Evolutionary conservation across 1,139 yeast genomes (phyloP).

Genomic region (Diutina ranongensis): DNA sequence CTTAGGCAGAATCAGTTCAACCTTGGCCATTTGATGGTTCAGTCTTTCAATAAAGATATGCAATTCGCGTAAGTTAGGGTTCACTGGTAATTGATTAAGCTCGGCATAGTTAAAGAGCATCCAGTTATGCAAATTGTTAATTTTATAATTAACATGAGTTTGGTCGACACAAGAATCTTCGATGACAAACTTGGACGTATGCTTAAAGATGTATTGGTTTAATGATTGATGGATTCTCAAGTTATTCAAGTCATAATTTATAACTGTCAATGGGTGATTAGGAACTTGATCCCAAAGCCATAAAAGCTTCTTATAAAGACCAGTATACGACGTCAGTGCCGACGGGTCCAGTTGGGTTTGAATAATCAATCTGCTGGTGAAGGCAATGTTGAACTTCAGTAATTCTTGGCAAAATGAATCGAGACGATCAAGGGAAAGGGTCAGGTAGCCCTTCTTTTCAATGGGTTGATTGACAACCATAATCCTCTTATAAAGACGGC

Average conservation of each 20-base stretch:
- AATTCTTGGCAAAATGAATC: conserved; percentile 11
- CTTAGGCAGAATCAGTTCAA: conserved; percentile 1
- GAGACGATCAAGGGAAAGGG: conserved; percentile 10
- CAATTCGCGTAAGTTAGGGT: conserved; percentile 13
- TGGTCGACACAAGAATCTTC: conserved; percentile 8
- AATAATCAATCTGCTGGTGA: conserved; percentile 12
- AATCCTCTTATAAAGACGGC: conserved; percentile 13
- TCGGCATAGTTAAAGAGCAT: conserved; percentile 15
- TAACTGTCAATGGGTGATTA: conserved; percentile 12
- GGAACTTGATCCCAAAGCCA: conserved; percentile 13
- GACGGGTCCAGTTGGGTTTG: conserved; percentile 14
- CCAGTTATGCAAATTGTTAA: conserved; percentile 16
- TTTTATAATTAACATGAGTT: conserved; percentile 9
- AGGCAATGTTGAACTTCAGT: conserved; percentile 10
- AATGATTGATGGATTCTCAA: conserved; percentile 14
- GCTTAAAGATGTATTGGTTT: conserved; percentile 11
- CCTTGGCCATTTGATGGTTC: conserved; percentile 7
- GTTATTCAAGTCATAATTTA: conserved; percentile 16
- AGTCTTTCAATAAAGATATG: conserved; percentile 13
- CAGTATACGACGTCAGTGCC: conserved; percentile 12
- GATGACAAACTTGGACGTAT: conserved; percentile 11
- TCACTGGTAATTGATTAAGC: conserved; percentile 14
- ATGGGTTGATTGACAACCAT: conserved; percentile 11
- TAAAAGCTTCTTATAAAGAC: conserved; percentile 12
- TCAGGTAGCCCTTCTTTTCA: conserved; percentile 7